Evolutionary conservation across 129 eudicot genomes (phyloP), one percentile per base, ranked within the genome.

Genomic region (Ambrosia artemisiifolia): DNA sequence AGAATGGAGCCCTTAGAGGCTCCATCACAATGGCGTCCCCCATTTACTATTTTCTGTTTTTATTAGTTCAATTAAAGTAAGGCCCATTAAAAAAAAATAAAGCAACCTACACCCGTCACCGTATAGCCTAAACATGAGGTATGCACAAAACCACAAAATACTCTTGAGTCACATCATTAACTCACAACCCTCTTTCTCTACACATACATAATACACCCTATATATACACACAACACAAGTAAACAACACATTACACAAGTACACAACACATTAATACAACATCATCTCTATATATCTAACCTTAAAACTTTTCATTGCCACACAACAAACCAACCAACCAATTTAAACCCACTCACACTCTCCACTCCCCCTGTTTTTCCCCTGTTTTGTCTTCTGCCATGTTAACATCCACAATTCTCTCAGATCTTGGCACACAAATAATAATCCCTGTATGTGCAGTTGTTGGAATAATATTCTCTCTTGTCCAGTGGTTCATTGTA

Each of bases 391-490:
- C 8, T 1, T 63, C 77, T 35, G 54, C 61, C 51, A 83, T 88
- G 91, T 84, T 64, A 51, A 69, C 69, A 59, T 38, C 75, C 14
- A 44, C 75, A 33, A 71, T 81, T 16, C 83, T 89, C 7, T 63
- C 92, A 70, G 92, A 80, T 78, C 87, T 82, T 43, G 85, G 78
- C 6, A 80, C 90, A 12, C 77, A 89, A 65, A 78, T 89, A 55
- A 0, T 86, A 9, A 86, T 89, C 34, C 96, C 96, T 13, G 18
- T 78, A 1, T 89, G 96, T 48, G 96, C 90, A 7, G 38, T 89
- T 6, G 57, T 86, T 33, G 96, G 96, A n/a, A 89, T 89, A 35
- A 79, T 56, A 1, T 89, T 89, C 73, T 79, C 96, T 3, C 61
- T 84, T 8, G 0, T 82, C 65, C 96, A 89, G 68, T 89, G 96